A percentile compares a stretch with the other conserved stretches of the same genome.
These are phyloP conservation scores for Agaricus sinodeliciosus DNA, from an alignment of 768 basidiomycete genomes.

Conservation along the genomic window DNA sequence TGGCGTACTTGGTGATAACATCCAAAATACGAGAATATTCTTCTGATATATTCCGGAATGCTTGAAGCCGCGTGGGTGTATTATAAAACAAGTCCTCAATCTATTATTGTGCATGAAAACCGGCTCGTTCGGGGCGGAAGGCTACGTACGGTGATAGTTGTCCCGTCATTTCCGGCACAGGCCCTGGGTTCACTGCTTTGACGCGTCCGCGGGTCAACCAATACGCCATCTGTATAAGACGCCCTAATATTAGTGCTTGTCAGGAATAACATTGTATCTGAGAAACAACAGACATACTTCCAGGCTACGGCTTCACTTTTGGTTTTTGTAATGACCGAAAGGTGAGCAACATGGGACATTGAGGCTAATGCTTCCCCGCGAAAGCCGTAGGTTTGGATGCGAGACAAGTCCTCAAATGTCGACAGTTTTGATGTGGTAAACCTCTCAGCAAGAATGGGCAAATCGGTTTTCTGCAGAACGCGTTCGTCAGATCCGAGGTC, in stretches of 20 bases:
- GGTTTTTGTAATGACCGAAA: slow-evolving; percentile 89
- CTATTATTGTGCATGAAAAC: slow-evolving; percentile 31
- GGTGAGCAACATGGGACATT: slow-evolving; percentile 87
- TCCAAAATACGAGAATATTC: slow-evolving; percentile 91
- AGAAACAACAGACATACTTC: slow-evolving; percentile 58
- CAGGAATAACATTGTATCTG: not conserved
- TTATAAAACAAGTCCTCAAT: slow-evolving; percentile 97
- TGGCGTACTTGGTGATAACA: slow-evolving; percentile 87
- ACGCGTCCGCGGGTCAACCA: slow-evolving; percentile 67
- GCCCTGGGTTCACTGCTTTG: slow-evolving; percentile 75
- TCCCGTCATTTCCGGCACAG: slow-evolving; percentile 92
- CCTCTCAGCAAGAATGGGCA: slow-evolving; percentile 87
- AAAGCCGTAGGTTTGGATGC: slow-evolving; percentile 91
- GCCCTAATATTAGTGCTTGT: slow-evolving; percentile 46
- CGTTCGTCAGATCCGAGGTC: not conserved
- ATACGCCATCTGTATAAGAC: slow-evolving; percentile 68
- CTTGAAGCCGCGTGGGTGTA: slow-evolving; percentile 79
- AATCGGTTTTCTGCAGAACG: slow-evolving; percentile 65
- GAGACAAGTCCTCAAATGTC: slow-evolving; percentile 77
- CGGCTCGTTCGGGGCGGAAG: not conserved
- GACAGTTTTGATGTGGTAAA: slow-evolving; percentile 94
- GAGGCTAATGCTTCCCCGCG: slow-evolving; percentile 95
- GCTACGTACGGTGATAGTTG: slow-evolving; percentile 66
- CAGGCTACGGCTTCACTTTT: slow-evolving; percentile 78
- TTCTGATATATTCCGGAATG: slow-evolving; percentile 78